phyloP scores from a whole-genome alignment of 257 asterid species.

The Gentiana straminea region DNA sequence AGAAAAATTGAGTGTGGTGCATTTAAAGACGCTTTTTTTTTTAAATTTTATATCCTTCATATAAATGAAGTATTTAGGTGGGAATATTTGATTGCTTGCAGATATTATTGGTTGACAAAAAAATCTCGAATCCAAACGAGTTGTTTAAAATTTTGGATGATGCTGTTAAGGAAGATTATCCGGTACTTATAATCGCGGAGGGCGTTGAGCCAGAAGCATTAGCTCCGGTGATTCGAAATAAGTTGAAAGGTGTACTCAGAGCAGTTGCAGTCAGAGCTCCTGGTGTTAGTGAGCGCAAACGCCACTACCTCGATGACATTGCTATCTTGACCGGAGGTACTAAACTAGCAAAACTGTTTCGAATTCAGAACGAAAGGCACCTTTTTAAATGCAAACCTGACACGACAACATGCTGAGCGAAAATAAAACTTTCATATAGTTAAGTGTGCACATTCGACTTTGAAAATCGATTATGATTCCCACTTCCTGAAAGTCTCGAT shows the following conservation, averaged over 20 bases:
- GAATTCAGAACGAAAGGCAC: too few relatives aligned
- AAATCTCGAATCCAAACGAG: constrained; percentile 54
- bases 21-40: background rate
- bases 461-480: too few relatives aligned
- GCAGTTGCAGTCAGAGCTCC: constrained; percentile 81
- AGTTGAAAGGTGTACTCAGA: constrained; percentile 57
- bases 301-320: constrained; percentile 72
- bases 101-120: constrained; percentile 79
- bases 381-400: too few relatives aligned
- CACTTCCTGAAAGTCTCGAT: too few relatives aligned
- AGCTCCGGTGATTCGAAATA: constrained; percentile 72
- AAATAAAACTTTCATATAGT: too few relatives aligned
- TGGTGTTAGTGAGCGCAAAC: constrained; percentile 66
- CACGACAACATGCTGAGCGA: too few relatives aligned
- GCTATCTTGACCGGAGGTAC: constrained; percentile 83
- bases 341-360: background rate
- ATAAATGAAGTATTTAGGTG: constrained; percentile 5
- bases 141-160: constrained; percentile 65
- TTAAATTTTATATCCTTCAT: background rate
- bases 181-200: constrained; percentile 65
- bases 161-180: constrained; percentile 70
- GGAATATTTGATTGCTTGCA: constrained; percentile 25
- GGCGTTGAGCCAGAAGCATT: constrained; percentile 69
- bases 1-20: too few relatives aligned
- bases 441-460: too few relatives aligned